Evolutionary conservation across 805 yeast genomes (phyloP), one percentile per base, ranked within the genome.

Genomic region (Saturnispora zaruensis): DNA sequence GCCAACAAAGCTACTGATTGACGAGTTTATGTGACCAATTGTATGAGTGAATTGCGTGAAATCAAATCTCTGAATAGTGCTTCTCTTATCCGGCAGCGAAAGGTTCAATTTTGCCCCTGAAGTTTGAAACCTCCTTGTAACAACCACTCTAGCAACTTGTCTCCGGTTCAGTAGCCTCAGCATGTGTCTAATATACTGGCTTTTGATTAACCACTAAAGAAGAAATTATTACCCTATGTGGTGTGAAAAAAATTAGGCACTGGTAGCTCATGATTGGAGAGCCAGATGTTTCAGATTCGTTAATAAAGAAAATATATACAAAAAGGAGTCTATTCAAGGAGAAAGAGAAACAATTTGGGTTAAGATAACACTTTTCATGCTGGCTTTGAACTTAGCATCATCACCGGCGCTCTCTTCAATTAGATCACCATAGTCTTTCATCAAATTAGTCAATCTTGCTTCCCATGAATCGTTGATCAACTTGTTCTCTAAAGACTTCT

Each of bases 401-500:
- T 59, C 55, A 5, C 54, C 55, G 13, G 51, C 50, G 16, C 45
- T 36, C 14, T 53, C 52, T 48, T 64, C 67, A 5, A 52, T 51
- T 1, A 58, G 28, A 9, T 64, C 65, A 4, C 72, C 72, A 42
- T 65, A 68, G 1, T 49, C 45, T 43, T 63, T 66, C 51, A 68
- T 58, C 1, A 56, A 41, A 16, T 56, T 53, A n/a, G 56, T 57
- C 23, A 66, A 45, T 36, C 53, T 55, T 3, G 52, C 49, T 20
- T 61, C 67, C 11, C 49, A 51, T 6, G 46, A 50, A 7, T 56
- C 59, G 25, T 59, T 59, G 9, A 65, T 46, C 4, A 66, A 48
- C 3, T 56, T 47, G 37, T 59, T 58, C 26, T 61, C 65, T 28
- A 54, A 51, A 30, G 64, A 60, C 41, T 66, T 66, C 5, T 53